Base-by-base conservation (phyloP, 805 yeast genomes). In the Starmerella riodocensis region DNA sequence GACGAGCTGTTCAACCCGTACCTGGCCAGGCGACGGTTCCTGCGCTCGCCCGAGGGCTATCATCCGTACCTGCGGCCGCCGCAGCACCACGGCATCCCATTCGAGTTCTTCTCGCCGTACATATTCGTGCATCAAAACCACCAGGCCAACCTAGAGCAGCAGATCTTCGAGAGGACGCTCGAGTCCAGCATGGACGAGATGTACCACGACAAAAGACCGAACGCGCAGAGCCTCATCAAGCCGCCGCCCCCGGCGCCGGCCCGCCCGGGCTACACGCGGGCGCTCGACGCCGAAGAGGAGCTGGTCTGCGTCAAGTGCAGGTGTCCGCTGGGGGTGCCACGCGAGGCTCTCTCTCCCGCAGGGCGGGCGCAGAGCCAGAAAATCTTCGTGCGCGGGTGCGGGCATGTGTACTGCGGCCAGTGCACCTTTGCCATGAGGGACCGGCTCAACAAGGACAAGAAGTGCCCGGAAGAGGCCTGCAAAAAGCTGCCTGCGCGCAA, bases 331-430 rank as follows among this genome's bases (percentile, higher is more conserved):
- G 49, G 47, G 19, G 14, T 24, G 32, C 31, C 31, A n/a, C 34
- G 27, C n/a, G 32, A 34, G 13, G 31, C 26, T 14, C 26, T 30
- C 11, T 8, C 41, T 1, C 32, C 35, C 6, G 26, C 16, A 3
- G 22, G 28, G 22, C 6, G 25, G 28, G 29, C 14, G n/a, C 24
- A 28, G n/a, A 34, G 42, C 19, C 20, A 24, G 13, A 37, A 37
- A 17, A 39, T 46, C 11, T 46, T 43, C 28, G 42, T 37, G 12
- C 36, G 49, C 13, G 49, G 49, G 9, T 46, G 49, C 21, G 47
- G 49, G 6, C 49, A 46, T 20, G 47, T 37, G n/a, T 46, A 46
- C 39, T 46, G 49, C 34, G 49, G 49, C 19, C 37, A 34, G 25
- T 46, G 49, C 40, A 36, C 43, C n/a, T 32, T 23, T 22, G 6